Evolutionary conservation across 1,284 basidiomycete species (phyloP).

Genomic region (Apiotrichum gracile): DNA sequence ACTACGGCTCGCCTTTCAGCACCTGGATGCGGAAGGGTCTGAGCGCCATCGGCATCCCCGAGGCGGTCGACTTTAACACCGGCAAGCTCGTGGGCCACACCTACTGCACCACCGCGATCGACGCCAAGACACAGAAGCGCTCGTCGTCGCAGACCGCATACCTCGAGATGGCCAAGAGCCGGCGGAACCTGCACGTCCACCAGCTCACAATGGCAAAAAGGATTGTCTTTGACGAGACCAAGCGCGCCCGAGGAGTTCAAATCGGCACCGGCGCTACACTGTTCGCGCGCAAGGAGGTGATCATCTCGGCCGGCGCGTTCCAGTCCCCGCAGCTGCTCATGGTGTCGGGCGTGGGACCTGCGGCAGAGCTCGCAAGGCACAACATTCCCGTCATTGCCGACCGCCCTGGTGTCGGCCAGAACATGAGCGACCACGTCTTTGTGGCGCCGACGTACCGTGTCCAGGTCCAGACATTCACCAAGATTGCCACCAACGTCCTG

Average conservation of each 20-base stretch:
- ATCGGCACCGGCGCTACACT: background rate
- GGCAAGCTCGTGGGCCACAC: constrained; percentile 1
- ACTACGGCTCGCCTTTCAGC: background rate
- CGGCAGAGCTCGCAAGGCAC: background rate
- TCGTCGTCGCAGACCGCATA: background rate
- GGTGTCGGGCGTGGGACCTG: constrained; percentile 4
- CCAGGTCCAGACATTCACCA: background rate
- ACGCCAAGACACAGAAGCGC: background rate
- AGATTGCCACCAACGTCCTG: background rate
- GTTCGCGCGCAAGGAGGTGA: constrained; percentile 2
- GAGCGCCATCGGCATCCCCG: background rate
- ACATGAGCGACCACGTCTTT: constrained; percentile 20
- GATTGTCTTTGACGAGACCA: constrained; percentile 1
- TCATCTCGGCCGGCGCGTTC: constrained; percentile 7
- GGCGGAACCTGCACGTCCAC: background rate
- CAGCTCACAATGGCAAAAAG: background rate
- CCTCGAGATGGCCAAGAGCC: background rate
- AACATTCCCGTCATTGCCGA: constrained; percentile 13
- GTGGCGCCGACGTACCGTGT: constrained; percentile 2
- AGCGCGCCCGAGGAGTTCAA: background rate
- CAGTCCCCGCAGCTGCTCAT: constrained; percentile 6
- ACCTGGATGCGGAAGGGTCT: background rate
- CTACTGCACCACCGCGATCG: background rate
- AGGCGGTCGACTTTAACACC: background rate
- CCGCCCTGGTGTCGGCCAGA: constrained; percentile 19